Conservation (phyloP, 805 yeast species). For the Nakazawaea wyomingensis region DNA sequence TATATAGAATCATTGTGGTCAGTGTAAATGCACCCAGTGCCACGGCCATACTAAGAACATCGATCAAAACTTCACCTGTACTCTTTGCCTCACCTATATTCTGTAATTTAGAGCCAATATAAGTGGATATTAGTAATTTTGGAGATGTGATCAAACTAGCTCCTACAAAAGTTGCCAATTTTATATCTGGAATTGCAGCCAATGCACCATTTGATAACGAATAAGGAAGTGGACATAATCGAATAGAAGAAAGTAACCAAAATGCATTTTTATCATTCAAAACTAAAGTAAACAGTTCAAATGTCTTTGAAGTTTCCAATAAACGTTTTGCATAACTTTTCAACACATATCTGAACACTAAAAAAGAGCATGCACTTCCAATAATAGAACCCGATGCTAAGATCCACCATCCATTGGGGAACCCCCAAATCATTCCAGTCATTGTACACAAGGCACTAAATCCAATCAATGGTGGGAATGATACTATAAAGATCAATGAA, state of each 20-base stretch:
- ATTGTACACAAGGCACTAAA: conserved; percentile 63
- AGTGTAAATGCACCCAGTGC: conserved; percentile 49
- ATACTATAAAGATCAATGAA: conserved; percentile 52
- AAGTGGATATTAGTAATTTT: conserved; percentile 68
- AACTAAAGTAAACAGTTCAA: conserved; percentile 71
- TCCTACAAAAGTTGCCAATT: conserved; percentile 52
- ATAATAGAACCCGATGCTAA: conserved; percentile 61
- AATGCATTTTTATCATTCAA: conserved; percentile 67
- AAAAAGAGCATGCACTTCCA: conserved; percentile 75
- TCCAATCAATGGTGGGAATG: conserved; percentile 91
- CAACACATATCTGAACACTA: conserved; percentile 58
- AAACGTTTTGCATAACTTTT: conserved; percentile 53
- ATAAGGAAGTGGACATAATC: conserved; percentile 91
- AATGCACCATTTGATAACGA: conserved; percentile 90
- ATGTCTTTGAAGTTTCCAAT: conserved; percentile 54
- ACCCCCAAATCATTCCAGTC: conserved; percentile 81
- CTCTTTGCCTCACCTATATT: conserved; percentile 59
- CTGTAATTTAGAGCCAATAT: conserved; percentile 71
- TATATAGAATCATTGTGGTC: conserved; percentile 67
- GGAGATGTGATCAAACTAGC: conserved; percentile 81
- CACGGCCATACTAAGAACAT: conserved; percentile 52
- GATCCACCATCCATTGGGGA: conserved; percentile 70
- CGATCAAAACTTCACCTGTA: conserved; percentile 48
- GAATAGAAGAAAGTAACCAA: conserved; percentile 59
- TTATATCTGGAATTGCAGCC: conserved; percentile 78